Percentiles rank a stretch among this genome's conserved stretches.
Evolutionary conservation across 75 land plant species (phyloP).

Genomic region (Pinus albicaulis): DNA sequence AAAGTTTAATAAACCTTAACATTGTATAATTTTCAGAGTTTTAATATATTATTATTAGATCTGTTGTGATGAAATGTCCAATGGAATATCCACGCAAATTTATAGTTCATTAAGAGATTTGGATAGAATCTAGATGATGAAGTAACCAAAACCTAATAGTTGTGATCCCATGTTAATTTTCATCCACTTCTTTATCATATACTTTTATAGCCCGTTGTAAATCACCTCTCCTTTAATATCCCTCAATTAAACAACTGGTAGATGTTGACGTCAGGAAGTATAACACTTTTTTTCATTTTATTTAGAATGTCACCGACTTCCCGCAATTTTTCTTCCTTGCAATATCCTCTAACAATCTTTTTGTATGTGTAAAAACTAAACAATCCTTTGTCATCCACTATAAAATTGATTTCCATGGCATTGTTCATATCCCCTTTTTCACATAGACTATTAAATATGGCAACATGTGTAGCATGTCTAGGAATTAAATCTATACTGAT

Average conservation of each 20-base stretch:
- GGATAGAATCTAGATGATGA: not conserved
- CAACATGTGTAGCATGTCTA: slow-evolving; percentile 21
- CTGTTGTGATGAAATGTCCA: no score
- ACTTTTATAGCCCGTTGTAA: slow-evolving; percentile 30
- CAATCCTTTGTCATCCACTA: slow-evolving; percentile 30
- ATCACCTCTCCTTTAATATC: slow-evolving; percentile 33
- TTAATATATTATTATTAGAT: no score
- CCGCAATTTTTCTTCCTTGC: slow-evolving; percentile 23
- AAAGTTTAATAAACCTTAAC: no score
- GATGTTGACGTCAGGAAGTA: slow-evolving; percentile 15
- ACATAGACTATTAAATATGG: slow-evolving; percentile 18
- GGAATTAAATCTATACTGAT: slow-evolving; percentile 21
- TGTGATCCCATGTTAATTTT: no score
- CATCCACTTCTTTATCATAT: slow-evolving; percentile 35
- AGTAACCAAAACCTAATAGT: not conserved
- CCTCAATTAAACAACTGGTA: slow-evolving; percentile 37
- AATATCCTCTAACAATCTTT: slow-evolving; percentile 26
- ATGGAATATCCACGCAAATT: no score
- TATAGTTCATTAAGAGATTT: not conserved
- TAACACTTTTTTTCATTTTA: slow-evolving; percentile 14
- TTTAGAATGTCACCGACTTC: slow-evolving; percentile 20
- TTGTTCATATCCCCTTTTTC: slow-evolving; percentile 14
- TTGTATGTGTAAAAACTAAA: slow-evolving; percentile 28
- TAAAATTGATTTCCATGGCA: slow-evolving; percentile 18
- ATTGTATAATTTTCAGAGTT: no score